phyloP scores from a whole-genome alignment of 2,329 filamentous ascomycete species.

The Exophiala bonariae region DNA sequence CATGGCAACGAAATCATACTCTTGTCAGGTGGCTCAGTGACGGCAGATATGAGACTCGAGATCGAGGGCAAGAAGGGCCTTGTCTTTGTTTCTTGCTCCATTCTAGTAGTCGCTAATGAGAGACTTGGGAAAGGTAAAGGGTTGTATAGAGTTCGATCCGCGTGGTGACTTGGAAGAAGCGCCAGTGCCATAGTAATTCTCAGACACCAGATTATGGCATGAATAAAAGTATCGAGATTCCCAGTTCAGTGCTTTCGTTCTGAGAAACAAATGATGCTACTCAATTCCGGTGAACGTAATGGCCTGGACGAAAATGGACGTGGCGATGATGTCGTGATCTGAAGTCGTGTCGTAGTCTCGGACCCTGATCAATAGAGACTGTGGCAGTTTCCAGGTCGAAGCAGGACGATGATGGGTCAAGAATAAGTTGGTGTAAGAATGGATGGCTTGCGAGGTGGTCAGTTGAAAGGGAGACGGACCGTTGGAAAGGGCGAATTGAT shows the following conservation, averaged over 20 bases:
- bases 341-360: too few species aligned
- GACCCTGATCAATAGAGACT: too few species aligned
- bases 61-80: conserved; percentile 88
- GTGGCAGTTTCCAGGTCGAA: too few species aligned
- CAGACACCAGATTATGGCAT: not conserved
- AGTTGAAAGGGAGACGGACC: too few species aligned
- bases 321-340: too few species aligned
- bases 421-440: too few species aligned
- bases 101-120: conserved; percentile 38
- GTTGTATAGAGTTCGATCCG: conserved; percentile 17
- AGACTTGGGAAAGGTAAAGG: conserved; percentile 16
- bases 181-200: conserved; percentile 25
- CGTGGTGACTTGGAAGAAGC: conserved; percentile 21
- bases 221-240: not conserved
- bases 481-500: too few species aligned
- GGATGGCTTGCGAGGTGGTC: too few species aligned
- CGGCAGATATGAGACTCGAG: conserved; percentile 81
- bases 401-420: too few species aligned
- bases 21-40: conserved; percentile 51
- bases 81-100: conserved; percentile 59
- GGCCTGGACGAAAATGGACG: too few species aligned
- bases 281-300: too few species aligned
- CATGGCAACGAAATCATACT: conserved; percentile 13
- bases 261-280: too few species aligned
- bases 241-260: not conserved